Evolutionary conservation across 1,284 basidiomycete species (phyloP), one percentile per base, ranked within the genome.

Genomic region (Melanopsichium pennsylvanicum): DNA sequence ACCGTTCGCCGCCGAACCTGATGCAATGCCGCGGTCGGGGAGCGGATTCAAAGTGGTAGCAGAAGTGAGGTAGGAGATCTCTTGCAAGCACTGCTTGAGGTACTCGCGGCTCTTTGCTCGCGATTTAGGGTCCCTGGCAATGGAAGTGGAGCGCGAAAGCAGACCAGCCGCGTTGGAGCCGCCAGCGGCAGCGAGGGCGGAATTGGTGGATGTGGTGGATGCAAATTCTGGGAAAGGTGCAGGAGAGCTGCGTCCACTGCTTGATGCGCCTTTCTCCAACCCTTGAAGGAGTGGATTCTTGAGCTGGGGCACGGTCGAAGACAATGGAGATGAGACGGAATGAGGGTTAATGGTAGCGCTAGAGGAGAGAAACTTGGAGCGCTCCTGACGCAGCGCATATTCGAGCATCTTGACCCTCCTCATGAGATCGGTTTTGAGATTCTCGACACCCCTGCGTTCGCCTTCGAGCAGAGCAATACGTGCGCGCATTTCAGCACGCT

Each of bases 371-470:
- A 66, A 70, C 55, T 61, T 62, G 50, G 51, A 57, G 13, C 67
- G 88, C 84, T 97, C 94, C 84, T 95, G 89, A 42, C 93, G 92
- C 22, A 83, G 50, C 2, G 82, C 82, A 43, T 79, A 97, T 83
- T 99, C 96, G 47, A 98, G 88, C 95, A 99, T 97, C 87, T 96
- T 97, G 75, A 97, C 96, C 52, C 95, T 88, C 52, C 94, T 87
- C 86, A 95, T 89, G 38, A 97, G 86, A 82, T 97, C 95, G 48
- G 95, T 88, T 83, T 97, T 93, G 69, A 96, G 88, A 82, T 97
- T 97, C 83, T 98, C 95, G 73, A 94, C 94, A 3, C 93, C 95
- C 57, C 94, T 86, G 50, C 93, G 88, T 82, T 97, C 94, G 43
- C 95, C 95, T 82, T 98, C 95, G 49, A 98, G 87, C 46, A 97